Evolutionary conservation across 352 stramenopile genomes (phyloP).

Genomic region (Phytophthora pisi): DNA sequence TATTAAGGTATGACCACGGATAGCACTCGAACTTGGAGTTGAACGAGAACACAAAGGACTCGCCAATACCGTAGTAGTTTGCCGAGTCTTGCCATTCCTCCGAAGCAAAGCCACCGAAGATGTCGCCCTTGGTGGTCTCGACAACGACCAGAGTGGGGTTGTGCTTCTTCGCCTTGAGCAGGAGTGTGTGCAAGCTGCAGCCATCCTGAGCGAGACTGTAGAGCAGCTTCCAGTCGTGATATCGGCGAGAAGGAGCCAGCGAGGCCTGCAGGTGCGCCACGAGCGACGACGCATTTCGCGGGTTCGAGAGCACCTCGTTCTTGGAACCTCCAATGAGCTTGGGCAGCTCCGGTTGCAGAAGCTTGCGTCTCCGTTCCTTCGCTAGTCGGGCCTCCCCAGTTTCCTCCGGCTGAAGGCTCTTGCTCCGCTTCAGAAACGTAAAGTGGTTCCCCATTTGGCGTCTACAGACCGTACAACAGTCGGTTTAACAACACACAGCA

Average conservation of each 20-base stretch:
- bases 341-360: constrained; percentile 38
- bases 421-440: constrained; percentile 19
- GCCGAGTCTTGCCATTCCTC: constrained; percentile 50
- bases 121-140: constrained; percentile 63
- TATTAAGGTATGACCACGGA: constrained; percentile 62
- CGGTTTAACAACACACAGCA: constrained; percentile 2
- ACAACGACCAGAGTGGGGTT: constrained; percentile 62
- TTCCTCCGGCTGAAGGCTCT: constrained; percentile 16
- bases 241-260: constrained; percentile 49
- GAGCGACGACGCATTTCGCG: constrained; percentile 40
- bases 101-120: constrained; percentile 69
- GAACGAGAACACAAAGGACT: constrained; percentile 78
- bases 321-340: constrained; percentile 53
- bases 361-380: constrained; percentile 26
- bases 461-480: constrained; percentile 1
- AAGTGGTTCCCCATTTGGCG: constrained; percentile 20
- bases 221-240: constrained; percentile 72
- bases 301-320: constrained; percentile 55
- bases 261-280: constrained; percentile 68
- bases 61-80: constrained; percentile 75
- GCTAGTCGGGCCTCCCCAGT: constrained; percentile 15
- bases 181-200: constrained; percentile 67
- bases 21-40: constrained; percentile 66
- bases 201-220: constrained; percentile 72
- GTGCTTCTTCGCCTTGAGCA: constrained; percentile 47